Conservation (phyloP, 176 grass and related monocot genomes). For the Carex cristatella region DNA sequence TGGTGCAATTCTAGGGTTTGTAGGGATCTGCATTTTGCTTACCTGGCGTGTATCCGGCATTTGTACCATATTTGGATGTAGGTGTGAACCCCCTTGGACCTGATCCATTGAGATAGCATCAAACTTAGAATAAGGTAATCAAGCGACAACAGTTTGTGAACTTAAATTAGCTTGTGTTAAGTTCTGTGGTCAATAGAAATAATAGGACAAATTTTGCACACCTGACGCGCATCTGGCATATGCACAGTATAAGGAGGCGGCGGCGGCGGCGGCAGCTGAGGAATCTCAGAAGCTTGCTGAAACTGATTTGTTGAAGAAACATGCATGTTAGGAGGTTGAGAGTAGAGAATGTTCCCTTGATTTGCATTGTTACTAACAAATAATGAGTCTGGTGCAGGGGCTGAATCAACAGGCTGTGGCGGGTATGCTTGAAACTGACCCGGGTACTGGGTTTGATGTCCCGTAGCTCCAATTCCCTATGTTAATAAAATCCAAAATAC, state of each 20-base stretch:
- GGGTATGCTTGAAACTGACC: constrained; percentile 37
- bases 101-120: constrained; percentile 26
- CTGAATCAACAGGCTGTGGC: constrained; percentile 33
- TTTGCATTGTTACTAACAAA: constrained; percentile 41
- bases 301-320: constrained; percentile 38
- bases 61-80: constrained; percentile 36
- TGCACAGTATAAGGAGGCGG: constrained; percentile 10
- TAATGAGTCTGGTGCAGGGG: constrained; percentile 24
- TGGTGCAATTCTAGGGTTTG: constrained; percentile 79
- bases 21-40: constrained; percentile 75
- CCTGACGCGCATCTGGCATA: constrained; percentile 20
- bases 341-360: constrained; percentile 52
- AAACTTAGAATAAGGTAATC: neutral
- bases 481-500: constrained; percentile 16
- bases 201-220: constrained; percentile 53
- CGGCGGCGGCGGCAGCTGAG: neutral
- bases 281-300: constrained; percentile 13
- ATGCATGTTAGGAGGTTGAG: constrained; percentile 50
- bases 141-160: neutral
- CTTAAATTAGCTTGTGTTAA: neutral
- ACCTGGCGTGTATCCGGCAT: constrained; percentile 34
- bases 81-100: constrained; percentile 44
- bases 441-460: constrained; percentile 38
- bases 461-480: constrained; percentile 30
- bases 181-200: neutral